These are phyloP conservation scores for Termitomyces sp. DNA, from an alignment of 768 basidiomycete species.

Conservation along the genomic window DNA sequence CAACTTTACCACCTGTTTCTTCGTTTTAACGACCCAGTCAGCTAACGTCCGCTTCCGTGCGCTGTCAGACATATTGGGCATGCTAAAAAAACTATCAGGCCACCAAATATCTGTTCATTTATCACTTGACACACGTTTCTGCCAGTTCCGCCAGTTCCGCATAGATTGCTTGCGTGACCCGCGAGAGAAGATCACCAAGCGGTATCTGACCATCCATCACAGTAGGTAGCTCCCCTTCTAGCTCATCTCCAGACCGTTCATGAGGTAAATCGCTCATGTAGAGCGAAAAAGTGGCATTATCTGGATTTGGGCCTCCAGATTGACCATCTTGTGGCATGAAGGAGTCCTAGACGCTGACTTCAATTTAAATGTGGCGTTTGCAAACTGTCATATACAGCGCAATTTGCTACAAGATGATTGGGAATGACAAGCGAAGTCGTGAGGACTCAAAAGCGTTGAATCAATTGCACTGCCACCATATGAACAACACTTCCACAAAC, in stretches of 20 bases:
- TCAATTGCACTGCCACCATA: constrained; percentile 7
- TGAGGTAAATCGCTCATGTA: background rate
- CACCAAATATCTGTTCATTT: background rate
- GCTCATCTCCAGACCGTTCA: constrained; percentile 42
- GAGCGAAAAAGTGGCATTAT: background rate
- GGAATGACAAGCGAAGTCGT: background rate
- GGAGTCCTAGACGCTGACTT: background rate
- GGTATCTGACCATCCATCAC: constrained; percentile 72
- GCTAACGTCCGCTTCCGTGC: constrained; percentile 78
- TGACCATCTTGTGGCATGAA: constrained; percentile 13
- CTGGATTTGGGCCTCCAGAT: background rate
- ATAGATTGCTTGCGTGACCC: constrained; percentile 75
- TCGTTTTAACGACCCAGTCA: constrained; percentile 87
- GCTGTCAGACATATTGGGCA: constrained; percentile 79
- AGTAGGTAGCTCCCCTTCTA: constrained; percentile 70
- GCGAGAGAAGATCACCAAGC: constrained; percentile 69
- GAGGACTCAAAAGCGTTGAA: background rate
- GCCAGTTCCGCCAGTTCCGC: constrained; percentile 78
- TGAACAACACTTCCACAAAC: background rate
- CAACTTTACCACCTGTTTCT: constrained; percentile 86
- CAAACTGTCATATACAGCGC: background rate
- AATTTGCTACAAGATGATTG: background rate
- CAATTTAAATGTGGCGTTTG: background rate
- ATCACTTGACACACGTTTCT: constrained; percentile 67
- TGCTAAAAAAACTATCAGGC: constrained; percentile 28